phyloP scores from a whole-genome alignment of 257 asterid genomes.

The Solanum sparsipilum region DNA sequence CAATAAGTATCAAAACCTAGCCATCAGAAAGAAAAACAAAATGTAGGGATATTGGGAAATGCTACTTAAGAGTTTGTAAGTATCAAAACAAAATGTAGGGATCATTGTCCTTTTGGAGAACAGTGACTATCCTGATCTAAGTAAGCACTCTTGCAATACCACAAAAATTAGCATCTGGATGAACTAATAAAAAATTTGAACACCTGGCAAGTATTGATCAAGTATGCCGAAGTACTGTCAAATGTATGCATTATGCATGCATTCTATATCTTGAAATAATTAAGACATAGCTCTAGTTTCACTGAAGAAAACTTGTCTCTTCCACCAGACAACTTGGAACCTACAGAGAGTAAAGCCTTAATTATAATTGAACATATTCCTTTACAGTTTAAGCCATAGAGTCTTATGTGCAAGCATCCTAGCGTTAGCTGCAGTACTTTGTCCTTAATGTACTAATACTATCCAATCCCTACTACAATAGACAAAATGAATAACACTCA shows the following conservation, averaged over 20 bases:
- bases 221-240: neutral
- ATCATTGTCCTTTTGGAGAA: neutral
- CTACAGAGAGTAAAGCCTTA: neutral
- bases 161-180: neutral
- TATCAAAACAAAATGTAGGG: neutral
- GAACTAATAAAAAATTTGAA: neutral
- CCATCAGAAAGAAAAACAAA: neutral
- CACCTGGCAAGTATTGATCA: neutral
- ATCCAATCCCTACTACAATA: neutral
- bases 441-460: neutral
- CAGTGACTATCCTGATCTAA: neutral
- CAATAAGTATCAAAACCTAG: neutral
- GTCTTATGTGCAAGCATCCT: neutral
- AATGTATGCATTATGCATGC: neutral
- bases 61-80: neutral
- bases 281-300: neutral
- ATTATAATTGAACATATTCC: neutral
- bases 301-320: neutral
- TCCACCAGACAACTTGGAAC: neutral
- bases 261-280: neutral
- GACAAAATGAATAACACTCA: slow-evolving; percentile 19
- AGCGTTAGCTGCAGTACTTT: neutral
- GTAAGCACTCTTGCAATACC: neutral
- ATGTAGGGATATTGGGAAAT: neutral
- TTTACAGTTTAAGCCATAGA: neutral